Evolutionary conservation across 164 flowering plant genomes (phyloP).

Genomic region (Berberis vulgaris): DNA sequence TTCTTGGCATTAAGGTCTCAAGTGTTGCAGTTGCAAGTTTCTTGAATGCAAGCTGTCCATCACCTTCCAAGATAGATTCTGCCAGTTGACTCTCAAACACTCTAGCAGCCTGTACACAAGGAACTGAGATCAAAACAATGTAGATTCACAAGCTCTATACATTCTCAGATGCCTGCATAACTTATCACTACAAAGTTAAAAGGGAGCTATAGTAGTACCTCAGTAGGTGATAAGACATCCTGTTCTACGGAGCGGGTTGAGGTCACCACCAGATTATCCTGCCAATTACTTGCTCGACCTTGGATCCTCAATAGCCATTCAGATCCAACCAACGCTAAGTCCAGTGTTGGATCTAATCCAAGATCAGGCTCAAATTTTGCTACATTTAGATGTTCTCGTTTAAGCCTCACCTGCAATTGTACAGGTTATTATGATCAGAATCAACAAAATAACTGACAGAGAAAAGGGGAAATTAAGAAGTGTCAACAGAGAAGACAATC

Average conservation of each 20-base stretch:
- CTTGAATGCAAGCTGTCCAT: slow-evolving; percentile 96
- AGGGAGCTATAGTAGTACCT: slow-evolving; percentile 36
- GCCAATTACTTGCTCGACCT: slow-evolving; percentile 97
- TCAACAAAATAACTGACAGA: background rate
- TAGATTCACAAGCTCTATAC: no score
- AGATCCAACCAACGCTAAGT: slow-evolving; percentile 92
- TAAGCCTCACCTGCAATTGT: slow-evolving; percentile 74
- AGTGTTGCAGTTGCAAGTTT: slow-evolving; percentile 92
- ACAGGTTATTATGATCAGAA: slow-evolving; percentile 12
- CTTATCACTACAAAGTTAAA: no score
- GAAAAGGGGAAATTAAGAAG: background rate
- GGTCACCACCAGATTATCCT: slow-evolving; percentile 90
- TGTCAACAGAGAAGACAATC: slow-evolving; percentile 6
- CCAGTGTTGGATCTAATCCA: slow-evolving; percentile 87
- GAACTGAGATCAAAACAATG: no score
- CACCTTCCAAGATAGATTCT: slow-evolving; percentile 89
- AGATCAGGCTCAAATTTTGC: slow-evolving; percentile 97
- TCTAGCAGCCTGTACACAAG: slow-evolving; percentile 71
- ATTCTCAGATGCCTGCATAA: no score
- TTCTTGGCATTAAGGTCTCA: slow-evolving; percentile 90
- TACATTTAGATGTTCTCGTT: slow-evolving; percentile 80
- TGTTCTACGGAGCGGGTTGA: slow-evolving; percentile 96
- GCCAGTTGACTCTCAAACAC: slow-evolving; percentile 91
- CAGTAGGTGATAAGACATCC: slow-evolving; percentile 83
- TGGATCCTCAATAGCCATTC: slow-evolving; percentile 98